A percentile compares a stretch with the other conserved stretches of the same genome.
Evolutionary conservation across 805 yeast genomes (phyloP).

Genomic region (Zygotorulaspora chibaensis): DNA sequence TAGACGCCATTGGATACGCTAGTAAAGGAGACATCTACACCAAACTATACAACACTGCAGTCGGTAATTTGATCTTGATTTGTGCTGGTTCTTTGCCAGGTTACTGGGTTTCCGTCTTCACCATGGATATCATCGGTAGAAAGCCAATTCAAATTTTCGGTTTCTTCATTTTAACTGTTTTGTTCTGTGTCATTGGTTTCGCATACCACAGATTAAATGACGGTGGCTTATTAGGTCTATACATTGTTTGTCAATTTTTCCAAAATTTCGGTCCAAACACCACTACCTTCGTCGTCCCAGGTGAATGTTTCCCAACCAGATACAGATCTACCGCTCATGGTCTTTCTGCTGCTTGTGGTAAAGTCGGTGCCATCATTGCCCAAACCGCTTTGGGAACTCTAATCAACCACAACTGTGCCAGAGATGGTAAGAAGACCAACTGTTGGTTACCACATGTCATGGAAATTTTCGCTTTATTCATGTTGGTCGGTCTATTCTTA

Average conservation of each 20-base stretch:
- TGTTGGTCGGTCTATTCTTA: slow-evolving; percentile 70
- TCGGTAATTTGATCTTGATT: slow-evolving; percentile 86
- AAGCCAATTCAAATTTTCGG: slow-evolving; percentile 77
- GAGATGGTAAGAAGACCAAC: slow-evolving; percentile 43
- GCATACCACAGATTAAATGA: slow-evolving; percentile 68
- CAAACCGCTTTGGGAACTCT: slow-evolving; percentile 84
- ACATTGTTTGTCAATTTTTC: slow-evolving; percentile 80
- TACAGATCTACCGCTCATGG: slow-evolving; percentile 96
- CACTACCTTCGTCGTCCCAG: slow-evolving; percentile 86
- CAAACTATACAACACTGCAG: slow-evolving; percentile 70
- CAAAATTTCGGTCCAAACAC: slow-evolving; percentile 91
- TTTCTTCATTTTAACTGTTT: slow-evolving; percentile 62
- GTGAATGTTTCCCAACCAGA: slow-evolving; percentile 91
- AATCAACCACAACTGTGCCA: slow-evolving; percentile 71
- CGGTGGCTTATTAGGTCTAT: slow-evolving; percentile 68
- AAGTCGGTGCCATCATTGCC: slow-evolving; percentile 89
- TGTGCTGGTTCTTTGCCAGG: slow-evolving; percentile 97
- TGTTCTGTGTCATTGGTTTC: slow-evolving; percentile 79
- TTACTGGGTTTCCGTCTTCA: slow-evolving; percentile 80
- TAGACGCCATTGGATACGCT: slow-evolving; percentile 82
- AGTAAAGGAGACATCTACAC: slow-evolving; percentile 64
- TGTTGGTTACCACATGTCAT: slow-evolving; percentile 90
- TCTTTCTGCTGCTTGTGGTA: slow-evolving; percentile 88
- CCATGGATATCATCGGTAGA: slow-evolving; percentile 79
- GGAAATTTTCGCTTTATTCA: slow-evolving; percentile 90